phyloP scores from a whole-genome alignment of 2,329 filamentous ascomycete species.

The Aspergillus japonicus region DNA sequence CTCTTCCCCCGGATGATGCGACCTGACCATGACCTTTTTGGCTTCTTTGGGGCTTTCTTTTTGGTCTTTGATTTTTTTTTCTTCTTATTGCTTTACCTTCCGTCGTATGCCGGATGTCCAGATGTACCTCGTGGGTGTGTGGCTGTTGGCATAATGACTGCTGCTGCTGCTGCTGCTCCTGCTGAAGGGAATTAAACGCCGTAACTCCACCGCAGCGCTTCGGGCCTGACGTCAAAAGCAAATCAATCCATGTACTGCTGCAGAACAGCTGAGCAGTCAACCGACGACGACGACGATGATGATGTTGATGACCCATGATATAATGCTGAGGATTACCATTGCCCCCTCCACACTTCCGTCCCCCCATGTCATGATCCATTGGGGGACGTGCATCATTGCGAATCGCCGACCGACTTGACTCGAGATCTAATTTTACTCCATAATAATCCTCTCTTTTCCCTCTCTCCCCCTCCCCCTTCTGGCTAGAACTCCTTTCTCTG shows the following conservation, averaged over 20 bases:
- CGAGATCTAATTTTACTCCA: neutral
- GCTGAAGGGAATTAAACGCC: slow-evolving; percentile 9
- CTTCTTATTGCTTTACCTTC: neutral
- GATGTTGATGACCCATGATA: neutral
- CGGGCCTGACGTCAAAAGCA: slow-evolving; percentile 20
- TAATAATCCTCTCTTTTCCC: neutral
- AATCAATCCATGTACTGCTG: neutral
- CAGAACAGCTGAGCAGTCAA: neutral
- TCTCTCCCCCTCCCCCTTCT: neutral
- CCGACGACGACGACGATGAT: neutral
- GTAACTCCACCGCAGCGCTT: slow-evolving; percentile 16
- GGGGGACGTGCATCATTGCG: neutral
- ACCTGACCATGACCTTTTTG: neutral
- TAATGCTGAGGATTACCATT: neutral
- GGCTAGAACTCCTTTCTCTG: neutral
- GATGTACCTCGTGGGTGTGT: neutral
- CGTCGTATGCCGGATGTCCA: neutral
- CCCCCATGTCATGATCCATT: neutral
- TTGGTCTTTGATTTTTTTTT: neutral
- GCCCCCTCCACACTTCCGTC: neutral
- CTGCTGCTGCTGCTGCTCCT: too few relatives aligned
- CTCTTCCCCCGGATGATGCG: neutral
- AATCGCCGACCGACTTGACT: neutral
- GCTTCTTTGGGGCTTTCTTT: neutral
- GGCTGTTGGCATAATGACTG: neutral